A percentile compares a stretch with the other conserved stretches of the same genome.
phyloP scores from a whole-genome alignment of 352 stramenopile species.

The Pilasporangium apinafurcum region DNA sequence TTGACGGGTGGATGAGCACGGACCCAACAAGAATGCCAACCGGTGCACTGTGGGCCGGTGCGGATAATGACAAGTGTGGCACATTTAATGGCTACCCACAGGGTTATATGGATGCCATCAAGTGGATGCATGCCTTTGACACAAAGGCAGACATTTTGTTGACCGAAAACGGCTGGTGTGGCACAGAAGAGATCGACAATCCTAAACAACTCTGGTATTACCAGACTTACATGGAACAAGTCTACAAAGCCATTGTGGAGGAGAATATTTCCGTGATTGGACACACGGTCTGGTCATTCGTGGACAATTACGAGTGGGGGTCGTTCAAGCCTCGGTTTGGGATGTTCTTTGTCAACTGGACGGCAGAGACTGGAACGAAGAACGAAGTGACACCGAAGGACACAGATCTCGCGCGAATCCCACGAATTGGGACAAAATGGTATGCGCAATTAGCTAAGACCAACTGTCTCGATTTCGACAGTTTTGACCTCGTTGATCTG shows the following conservation, averaged over 20 bases:
- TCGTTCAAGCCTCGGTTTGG: constrained; percentile 48
- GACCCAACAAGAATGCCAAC: constrained; percentile 54
- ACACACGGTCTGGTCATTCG: constrained; percentile 91
- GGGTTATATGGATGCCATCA: constrained; percentile 47
- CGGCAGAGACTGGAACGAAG: constrained; percentile 28
- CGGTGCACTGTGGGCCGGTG: constrained; percentile 41
- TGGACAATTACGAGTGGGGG: constrained; percentile 93
- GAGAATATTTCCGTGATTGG: constrained; percentile 67
- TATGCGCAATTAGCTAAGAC: constrained; percentile 33
- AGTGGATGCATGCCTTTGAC: constrained; percentile 47
- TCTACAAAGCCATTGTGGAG: constrained; percentile 36
- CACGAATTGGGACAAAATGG: constrained; percentile 47
- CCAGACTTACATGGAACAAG: constrained; percentile 41
- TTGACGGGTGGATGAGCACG: constrained; percentile 41
- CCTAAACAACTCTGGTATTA: constrained; percentile 62
- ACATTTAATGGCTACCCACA: constrained; percentile 47
- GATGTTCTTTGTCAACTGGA: constrained; percentile 62
- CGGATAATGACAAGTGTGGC: constrained; percentile 31
- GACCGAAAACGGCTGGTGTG: constrained; percentile 67
- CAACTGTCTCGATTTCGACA: constrained; percentile 18
- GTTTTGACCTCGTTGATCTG: neutral
- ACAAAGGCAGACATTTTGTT: constrained; percentile 34
- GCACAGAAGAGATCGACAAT: constrained; percentile 51
- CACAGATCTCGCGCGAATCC: constrained; percentile 19
- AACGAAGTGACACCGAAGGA: constrained; percentile 37